These are phyloP conservation scores for Aspergillus sp. DNA, from an alignment of 2,329 filamentous ascomycete genomes.

Conservation along the genomic window DNA sequence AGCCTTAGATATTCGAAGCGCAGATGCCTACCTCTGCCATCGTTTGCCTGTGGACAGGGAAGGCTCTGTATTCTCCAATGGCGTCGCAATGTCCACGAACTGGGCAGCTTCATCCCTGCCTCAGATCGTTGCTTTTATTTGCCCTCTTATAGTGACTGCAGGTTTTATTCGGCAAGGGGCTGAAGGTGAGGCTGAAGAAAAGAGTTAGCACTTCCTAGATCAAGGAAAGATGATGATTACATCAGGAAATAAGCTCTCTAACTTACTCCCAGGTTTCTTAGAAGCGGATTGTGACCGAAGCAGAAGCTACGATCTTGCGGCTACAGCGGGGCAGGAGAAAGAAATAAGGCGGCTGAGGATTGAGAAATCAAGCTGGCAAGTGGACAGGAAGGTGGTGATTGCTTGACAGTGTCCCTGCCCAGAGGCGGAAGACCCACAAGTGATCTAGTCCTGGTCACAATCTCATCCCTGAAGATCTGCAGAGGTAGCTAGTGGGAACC, in stretches of 20 bases:
- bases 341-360: not conserved
- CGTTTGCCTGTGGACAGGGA: not conserved
- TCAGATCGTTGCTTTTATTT: not conserved
- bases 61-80: not conserved
- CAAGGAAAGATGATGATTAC: not conserved
- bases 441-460: not conserved
- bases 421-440: constrained; percentile 8
- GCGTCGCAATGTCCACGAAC: not conserved
- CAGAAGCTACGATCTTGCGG: not conserved
- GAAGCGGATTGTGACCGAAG: not conserved
- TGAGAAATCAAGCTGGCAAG: not conserved
- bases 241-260: not conserved
- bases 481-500: constrained; percentile 9
- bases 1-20: not conserved
- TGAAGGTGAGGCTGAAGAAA: not conserved
- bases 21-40: not conserved
- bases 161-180: not conserved
- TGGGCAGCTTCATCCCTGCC: not conserved
- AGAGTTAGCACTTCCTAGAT: not conserved
- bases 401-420: not conserved
- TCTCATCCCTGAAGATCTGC: constrained; percentile 6
- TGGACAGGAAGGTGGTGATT: not conserved
- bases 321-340: not conserved
- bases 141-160: not conserved
- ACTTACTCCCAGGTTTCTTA: not conserved